Evolutionary conservation across 1,284 basidiomycete species (phyloP).

Genomic region (Irpex sp.): DNA sequence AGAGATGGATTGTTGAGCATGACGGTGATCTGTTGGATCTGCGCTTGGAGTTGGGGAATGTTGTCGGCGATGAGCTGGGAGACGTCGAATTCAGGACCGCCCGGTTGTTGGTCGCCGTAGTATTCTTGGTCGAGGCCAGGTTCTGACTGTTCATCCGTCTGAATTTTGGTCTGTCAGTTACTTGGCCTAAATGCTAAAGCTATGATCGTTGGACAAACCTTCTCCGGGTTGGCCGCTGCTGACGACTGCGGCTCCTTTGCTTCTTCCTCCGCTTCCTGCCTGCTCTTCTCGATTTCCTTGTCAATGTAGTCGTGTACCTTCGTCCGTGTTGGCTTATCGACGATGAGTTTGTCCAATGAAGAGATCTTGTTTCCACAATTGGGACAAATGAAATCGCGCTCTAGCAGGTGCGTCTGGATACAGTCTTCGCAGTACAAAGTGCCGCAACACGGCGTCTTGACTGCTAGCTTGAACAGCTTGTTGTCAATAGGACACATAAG

Average conservation of each 20-base stretch:
- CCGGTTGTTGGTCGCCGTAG: conserved; percentile 61
- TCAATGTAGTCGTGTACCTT: conserved; percentile 81
- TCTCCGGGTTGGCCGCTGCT: conserved; percentile 10
- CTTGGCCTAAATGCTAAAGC: neutral
- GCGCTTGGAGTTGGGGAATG: conserved; percentile 76
- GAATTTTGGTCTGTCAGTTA: neutral
- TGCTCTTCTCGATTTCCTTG: conserved; percentile 79
- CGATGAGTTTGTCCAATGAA: conserved; percentile 78
- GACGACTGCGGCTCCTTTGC: conserved; percentile 7
- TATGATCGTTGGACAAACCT: conserved; percentile 6
- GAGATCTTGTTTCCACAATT: conserved; percentile 83
- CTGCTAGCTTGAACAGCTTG: conserved; percentile 85
- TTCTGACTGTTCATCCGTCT: conserved; percentile 10
- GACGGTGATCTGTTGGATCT: conserved; percentile 68
- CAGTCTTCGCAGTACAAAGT: conserved; percentile 94
- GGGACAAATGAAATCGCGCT: conserved; percentile 91
- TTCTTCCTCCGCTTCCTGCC: conserved; percentile 45
- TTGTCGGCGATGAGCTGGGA: conserved; percentile 67
- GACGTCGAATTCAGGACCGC: conserved; percentile 53
- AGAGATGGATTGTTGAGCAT: conserved; percentile 75
- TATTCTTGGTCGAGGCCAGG: conserved; percentile 48
- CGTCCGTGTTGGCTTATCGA: conserved; percentile 76
- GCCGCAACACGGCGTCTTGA: conserved; percentile 89
- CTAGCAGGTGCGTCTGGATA: conserved; percentile 86
- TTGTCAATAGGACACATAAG: conserved; percentile 87